Evolutionary conservation across 257 asterid species (phyloP), one percentile per base, ranked within the genome.

Genomic region (Solanum pimpinellifolium): DNA sequence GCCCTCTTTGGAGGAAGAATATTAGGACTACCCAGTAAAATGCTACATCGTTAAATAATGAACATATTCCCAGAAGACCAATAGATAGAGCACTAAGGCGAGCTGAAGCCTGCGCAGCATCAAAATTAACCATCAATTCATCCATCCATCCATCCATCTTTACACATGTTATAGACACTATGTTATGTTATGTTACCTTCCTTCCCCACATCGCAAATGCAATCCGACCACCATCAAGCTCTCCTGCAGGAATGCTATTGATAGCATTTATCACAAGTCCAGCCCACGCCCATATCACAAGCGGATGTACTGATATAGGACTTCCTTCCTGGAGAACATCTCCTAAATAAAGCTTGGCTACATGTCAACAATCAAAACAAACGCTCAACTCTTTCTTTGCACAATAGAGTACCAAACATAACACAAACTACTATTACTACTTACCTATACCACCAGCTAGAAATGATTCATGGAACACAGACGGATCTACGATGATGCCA

Each of bases 181-280:
- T 46, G 46, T 41, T 41, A 41, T 41, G 52, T 46, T 46, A 52
- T 52, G 65, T 56, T 93, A 97, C 99, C 99, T 97, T 95, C 91
- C 99, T 95, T 90, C 99, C 99, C 95, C 95, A 97, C 56, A 95
- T 89, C 60, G 99, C 93, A 65, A 97, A 97, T 86, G 99, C 91
- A 88, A 97, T 94, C 37, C 99, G 93, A 31, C 99, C 99, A 60
- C 99, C 99, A 83, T 97, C 99, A 16, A 94, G 94, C 90, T 95
- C 99, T 90, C 99, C 99, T 11, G 99, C 99, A 47, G 99, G 99
- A 89, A 97, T 94, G 92, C 98, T 94, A 88, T 97, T 97, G 87
- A 97, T 93, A 78, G 98, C 98, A 90, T 97, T 97, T 35, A 95
- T 93, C 77, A 97, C 94, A 88, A 97, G 98, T 65, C 99, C 99